Conservation (phyloP, 257 asterid genomes). For the Nyctanthes arbortristis region DNA sequence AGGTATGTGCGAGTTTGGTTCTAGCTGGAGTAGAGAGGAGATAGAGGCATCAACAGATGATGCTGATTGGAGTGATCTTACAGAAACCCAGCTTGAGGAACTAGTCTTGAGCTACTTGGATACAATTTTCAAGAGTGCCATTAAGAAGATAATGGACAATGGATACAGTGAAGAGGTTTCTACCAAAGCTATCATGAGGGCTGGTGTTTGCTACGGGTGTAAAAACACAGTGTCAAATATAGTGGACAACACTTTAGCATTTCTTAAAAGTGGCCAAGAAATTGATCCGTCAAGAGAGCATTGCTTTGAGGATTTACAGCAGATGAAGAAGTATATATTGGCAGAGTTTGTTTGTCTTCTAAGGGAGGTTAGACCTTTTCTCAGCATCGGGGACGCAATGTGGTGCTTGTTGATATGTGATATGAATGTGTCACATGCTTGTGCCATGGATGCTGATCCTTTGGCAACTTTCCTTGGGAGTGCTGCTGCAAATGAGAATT, state of each 20-base stretch:
- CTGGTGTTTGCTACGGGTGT: slow-evolving; percentile 90
- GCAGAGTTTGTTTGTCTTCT: slow-evolving; percentile 91
- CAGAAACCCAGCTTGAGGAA: slow-evolving; percentile 76
- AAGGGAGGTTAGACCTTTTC: slow-evolving; percentile 78
- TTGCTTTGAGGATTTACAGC: slow-evolving; percentile 72
- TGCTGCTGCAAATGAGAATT: slow-evolving; percentile 31
- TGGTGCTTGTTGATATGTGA: slow-evolving; percentile 92
- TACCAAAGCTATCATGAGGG: slow-evolving; percentile 69
- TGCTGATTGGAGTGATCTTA: slow-evolving; percentile 92
- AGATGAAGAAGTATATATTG: slow-evolving; percentile 79
- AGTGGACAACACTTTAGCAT: slow-evolving; percentile 86
- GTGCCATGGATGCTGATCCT: slow-evolving; percentile 80
- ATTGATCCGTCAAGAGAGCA: too few relatives aligned
- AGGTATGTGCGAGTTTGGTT: slow-evolving; percentile 37
- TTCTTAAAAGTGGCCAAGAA: too few relatives aligned
- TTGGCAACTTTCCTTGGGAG: slow-evolving; percentile 44
- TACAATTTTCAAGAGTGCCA: slow-evolving; percentile 53
- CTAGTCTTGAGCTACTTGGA: slow-evolving; percentile 55
- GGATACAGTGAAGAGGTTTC: slow-evolving; percentile 81
- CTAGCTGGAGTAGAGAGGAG: slow-evolving; percentile 39
- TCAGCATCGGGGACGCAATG: slow-evolving; percentile 96
- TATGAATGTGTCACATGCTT: slow-evolving; percentile 84
- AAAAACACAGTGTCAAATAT: slow-evolving; percentile 88
- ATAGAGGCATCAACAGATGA: slow-evolving; percentile 47
- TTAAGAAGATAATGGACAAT: slow-evolving; percentile 46